These are phyloP conservation scores for Silene noctiflora DNA, from an alignment of 179 eudicot species.

Conservation along the genomic window DNA sequence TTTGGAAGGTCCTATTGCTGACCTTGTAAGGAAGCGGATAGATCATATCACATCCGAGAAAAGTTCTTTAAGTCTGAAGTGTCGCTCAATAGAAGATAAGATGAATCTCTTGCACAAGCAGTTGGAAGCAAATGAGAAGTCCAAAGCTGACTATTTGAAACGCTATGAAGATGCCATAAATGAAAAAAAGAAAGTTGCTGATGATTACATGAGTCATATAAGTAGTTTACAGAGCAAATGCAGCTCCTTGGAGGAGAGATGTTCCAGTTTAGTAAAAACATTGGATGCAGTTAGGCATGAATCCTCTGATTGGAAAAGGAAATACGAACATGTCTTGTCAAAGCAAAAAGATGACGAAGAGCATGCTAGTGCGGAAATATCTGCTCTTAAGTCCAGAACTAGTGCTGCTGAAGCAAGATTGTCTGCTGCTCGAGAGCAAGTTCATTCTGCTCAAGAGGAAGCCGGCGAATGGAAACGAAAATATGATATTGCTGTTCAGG, in stretches of 20 bases:
- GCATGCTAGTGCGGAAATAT: slow-evolving; percentile 63
- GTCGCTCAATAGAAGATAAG: slow-evolving; percentile 81
- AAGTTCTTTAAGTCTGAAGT: slow-evolving; percentile 66
- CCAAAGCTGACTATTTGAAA: slow-evolving; percentile 79
- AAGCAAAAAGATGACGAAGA: slow-evolving; percentile 77
- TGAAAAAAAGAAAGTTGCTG: slow-evolving; percentile 83
- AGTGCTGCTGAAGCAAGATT: slow-evolving; percentile 95
- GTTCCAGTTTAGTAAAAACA: slow-evolving; percentile 62
- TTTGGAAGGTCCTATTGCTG: slow-evolving; percentile 86
- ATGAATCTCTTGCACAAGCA: slow-evolving; percentile 78
- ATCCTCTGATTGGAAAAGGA: slow-evolving; percentile 82
- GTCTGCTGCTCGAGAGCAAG: slow-evolving; percentile 91
- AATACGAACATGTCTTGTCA: slow-evolving; percentile 55
- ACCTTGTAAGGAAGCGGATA: slow-evolving; percentile 81
- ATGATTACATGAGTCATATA: slow-evolving; percentile 81
- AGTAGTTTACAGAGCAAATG: slow-evolving; percentile 66
- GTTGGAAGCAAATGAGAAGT: slow-evolving; percentile 79
- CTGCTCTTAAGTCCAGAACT: slow-evolving; percentile 67
- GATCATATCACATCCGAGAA: slow-evolving; percentile 80
- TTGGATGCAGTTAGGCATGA: slow-evolving; percentile 60
- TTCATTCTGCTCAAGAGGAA: slow-evolving; percentile 88
- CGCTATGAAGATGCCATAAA: slow-evolving; percentile 85
- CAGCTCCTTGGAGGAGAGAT: slow-evolving; percentile 83
- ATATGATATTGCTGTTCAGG: slow-evolving; percentile 78
- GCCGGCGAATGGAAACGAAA: slow-evolving; percentile 95